phyloP scores from a whole-genome alignment of 2,329 filamentous ascomycete genomes.

The Trichoderma semiorbis region DNA sequence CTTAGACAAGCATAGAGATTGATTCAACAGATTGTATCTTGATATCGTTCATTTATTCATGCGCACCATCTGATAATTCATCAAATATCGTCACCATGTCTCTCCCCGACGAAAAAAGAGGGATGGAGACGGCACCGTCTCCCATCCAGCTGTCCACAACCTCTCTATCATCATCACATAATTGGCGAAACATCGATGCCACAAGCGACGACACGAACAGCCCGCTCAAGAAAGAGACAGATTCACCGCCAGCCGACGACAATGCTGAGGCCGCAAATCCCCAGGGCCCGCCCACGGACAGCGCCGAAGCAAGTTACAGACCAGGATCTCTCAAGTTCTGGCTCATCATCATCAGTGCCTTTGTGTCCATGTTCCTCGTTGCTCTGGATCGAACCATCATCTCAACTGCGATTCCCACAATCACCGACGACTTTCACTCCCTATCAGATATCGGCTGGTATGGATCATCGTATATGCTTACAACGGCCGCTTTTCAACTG shows the following conservation, averaged over 20 bases:
- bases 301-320: conserved; percentile 43
- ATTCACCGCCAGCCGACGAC: conserved; percentile 1
- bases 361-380: conserved; percentile 54
- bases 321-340: conserved; percentile 54
- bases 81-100: not conserved
- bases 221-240: not conserved
- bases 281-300: conserved; percentile 24
- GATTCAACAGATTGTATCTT: not conserved
- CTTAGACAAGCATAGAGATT: not conserved
- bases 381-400: conserved; percentile 57
- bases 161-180: conserved; percentile 2
- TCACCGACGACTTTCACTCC: conserved; percentile 56
- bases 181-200: not conserved
- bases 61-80: not conserved
- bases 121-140: not conserved
- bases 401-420: conserved; percentile 51
- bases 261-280: conserved; percentile 21
- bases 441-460: conserved; percentile 63
- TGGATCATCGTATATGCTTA: conserved; percentile 59
- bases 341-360: conserved; percentile 52
- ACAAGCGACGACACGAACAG: not conserved
- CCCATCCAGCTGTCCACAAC: not conserved
- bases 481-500: conserved; percentile 52
- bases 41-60: not conserved
- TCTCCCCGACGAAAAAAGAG: conserved; percentile 1